Evolutionary conservation across 2,329 filamentous ascomycete genomes (phyloP), one percentile per base, ranked within the genome.

Genomic region (Xylaria multiplex): DNA sequence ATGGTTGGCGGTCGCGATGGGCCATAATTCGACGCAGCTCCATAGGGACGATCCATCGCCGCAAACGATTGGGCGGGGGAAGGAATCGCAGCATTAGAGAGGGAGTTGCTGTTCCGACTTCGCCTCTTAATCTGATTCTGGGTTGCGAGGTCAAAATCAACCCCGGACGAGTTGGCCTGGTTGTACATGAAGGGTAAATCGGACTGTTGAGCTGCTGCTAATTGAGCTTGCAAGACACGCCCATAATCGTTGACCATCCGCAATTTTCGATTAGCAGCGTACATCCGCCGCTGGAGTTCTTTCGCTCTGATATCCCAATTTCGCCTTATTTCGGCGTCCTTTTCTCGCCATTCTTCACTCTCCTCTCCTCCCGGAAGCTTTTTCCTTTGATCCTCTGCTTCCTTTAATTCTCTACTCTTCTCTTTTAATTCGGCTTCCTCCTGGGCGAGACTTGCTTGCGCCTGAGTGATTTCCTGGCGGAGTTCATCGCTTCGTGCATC

Each of bases 381-480:
- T 77, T 90, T 90, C 56, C 88, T 82, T 69, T 90, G 86, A 65
- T 90, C 88, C 75, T 96, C 92, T 30, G 93, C 83, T 58, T 89
- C 85, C 75, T 93, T 92, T 70, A 95, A 87, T 69, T 90, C 87
- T 27, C 83, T 82, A n/a, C 88, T 86, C 72, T 90, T 91, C 66
- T 91, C 86, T 70, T 88, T 90, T 32, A 96, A 84, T 68, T 92
- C 90, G 8, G 91, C 86, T 76, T 96, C 92, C 57, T 95, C 81
- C 40, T 83, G 82, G 6, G 85, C 80, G 65, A 86, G 86, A 63
- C 89, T 88, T 45, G 90, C 86, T 72, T 93, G 90, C 24, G 92
- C 80, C 35, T 85, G 81, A 42, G 81, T 79, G 54, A 90, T 89
- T 60, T 88, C 81, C 43, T 82, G 79, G 49, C 84, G 83, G 45